Evolutionary conservation across 1,284 basidiomycete species (phyloP).

Genomic region (Amylostereum chailletii): DNA sequence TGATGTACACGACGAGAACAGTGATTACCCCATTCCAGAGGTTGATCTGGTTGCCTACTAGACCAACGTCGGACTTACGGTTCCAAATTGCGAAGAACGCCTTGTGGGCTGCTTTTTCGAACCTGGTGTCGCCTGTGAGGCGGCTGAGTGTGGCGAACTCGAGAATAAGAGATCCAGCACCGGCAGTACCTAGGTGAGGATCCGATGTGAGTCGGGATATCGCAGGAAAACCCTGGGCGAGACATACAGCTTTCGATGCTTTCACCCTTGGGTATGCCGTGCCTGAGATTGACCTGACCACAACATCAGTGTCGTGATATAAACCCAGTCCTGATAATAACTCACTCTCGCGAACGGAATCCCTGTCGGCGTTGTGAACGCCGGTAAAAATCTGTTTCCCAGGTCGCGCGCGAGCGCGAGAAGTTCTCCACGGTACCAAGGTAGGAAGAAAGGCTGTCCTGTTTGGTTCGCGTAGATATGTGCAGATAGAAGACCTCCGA

Average conservation of each 20-base stretch:
- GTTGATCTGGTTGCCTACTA: conserved; percentile 87
- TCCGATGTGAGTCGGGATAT: conserved; percentile 1
- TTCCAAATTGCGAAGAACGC: conserved; percentile 94
- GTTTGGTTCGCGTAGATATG: conserved; percentile 71
- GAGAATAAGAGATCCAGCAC: conserved; percentile 84
- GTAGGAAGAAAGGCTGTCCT: conserved; percentile 59
- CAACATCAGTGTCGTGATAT: too few species aligned
- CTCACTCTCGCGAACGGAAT: conserved; percentile 81
- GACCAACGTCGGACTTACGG: conserved; percentile 68
- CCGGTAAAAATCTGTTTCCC: conserved; percentile 76
- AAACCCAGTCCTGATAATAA: not conserved
- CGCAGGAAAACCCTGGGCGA: not conserved
- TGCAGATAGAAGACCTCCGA: conserved; percentile 83
- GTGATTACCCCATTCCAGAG: conserved; percentile 56
- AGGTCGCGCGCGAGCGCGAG: conserved; percentile 78
- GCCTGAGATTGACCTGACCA: conserved; percentile 63
- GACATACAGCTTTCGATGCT: conserved; percentile 70
- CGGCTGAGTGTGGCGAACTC: conserved; percentile 90
- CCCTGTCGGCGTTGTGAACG: conserved; percentile 83
- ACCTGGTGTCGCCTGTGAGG: conserved; percentile 78
- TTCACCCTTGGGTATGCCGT: conserved; percentile 61
- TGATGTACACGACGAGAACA: conserved; percentile 3
- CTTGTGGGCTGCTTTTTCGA: conserved; percentile 76
- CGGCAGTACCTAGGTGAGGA: conserved; percentile 63
- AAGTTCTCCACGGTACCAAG: conserved; percentile 72